A percentile compares a stretch with the other conserved stretches of the same genome.
phyloP scores from a whole-genome alignment of 2,329 filamentous ascomycete species.

The Microsporum canis region DNA sequence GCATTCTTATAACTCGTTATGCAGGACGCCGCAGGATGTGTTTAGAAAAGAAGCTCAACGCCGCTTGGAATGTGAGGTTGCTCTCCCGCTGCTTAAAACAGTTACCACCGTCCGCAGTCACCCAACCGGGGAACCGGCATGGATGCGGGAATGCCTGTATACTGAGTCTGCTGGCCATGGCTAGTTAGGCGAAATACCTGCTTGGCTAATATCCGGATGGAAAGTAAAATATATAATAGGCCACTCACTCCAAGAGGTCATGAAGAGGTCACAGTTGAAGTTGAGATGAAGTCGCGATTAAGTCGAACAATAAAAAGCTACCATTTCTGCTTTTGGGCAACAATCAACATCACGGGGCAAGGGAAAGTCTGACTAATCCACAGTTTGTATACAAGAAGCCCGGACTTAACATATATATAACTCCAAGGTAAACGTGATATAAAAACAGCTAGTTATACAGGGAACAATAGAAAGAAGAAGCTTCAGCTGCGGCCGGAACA shows the following conservation, averaged over 20 bases:
- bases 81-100: neutral
- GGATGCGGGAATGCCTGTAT: neutral
- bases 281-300: neutral
- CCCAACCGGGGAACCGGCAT: neutral
- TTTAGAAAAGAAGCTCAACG: conserved; percentile 1
- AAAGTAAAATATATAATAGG: neutral
- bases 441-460: neutral
- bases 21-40: neutral
- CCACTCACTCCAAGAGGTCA: neutral
- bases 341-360: neutral
- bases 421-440: neutral
- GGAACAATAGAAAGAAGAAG: neutral
- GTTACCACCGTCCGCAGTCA: neutral
- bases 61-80: neutral
- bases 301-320: neutral
- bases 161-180: neutral
- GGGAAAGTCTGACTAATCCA: neutral
- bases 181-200: neutral
- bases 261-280: neutral
- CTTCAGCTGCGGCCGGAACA: neutral
- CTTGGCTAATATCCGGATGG: neutral
- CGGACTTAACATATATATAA: neutral
- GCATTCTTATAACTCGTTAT: neutral
- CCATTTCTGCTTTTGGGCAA: neutral
- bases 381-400: neutral